A percentile compares a stretch with the other conserved stretches of the same genome.
Evolutionary conservation across 202 grass and related monocot species (phyloP).

Genomic region (Bolboschoenoplectus hybrid): DNA sequence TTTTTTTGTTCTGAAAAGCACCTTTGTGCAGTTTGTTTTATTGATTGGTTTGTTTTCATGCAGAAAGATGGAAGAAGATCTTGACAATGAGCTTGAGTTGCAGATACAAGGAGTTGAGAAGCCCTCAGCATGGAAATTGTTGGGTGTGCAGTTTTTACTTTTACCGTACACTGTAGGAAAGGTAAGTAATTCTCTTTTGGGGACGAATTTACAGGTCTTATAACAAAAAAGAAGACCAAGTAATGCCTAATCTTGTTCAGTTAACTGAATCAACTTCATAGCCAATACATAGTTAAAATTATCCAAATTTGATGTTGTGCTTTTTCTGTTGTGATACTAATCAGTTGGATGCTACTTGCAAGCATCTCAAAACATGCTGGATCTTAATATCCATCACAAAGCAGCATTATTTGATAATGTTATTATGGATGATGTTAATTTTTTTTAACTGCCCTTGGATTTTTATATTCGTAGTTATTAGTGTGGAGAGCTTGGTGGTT

Average conservation of each 20-base stretch:
- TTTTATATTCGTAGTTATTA: constrained; percentile 52
- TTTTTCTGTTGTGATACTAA: background rate
- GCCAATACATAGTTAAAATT: background rate
- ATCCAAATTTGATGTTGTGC: constrained; percentile 7
- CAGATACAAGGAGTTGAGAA: constrained; percentile 92
- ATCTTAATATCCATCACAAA: constrained; percentile 38
- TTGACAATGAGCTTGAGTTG: constrained; percentile 66
- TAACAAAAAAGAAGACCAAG: background rate
- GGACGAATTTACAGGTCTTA: background rate
- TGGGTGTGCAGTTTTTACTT: constrained; percentile 82
- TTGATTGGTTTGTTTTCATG: background rate
- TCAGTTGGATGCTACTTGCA: background rate
- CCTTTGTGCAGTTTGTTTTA: background rate
- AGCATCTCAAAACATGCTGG: constrained; percentile 18
- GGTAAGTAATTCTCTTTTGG: constrained; percentile 49
- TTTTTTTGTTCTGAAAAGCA: background rate
- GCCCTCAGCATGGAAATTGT: constrained; percentile 79
- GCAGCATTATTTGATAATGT: background rate
- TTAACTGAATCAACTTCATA: background rate
- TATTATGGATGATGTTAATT: constrained; percentile 5
- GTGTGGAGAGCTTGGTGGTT: constrained; percentile 76
- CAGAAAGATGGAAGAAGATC: constrained; percentile 33
- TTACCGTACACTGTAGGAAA: constrained; percentile 86
- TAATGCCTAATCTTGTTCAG: background rate
- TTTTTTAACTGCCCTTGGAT: constrained; percentile 17